phyloP scores from a whole-genome alignment of 495 filamentous ascomycete species.

The Penicillium crystallinum region DNA sequence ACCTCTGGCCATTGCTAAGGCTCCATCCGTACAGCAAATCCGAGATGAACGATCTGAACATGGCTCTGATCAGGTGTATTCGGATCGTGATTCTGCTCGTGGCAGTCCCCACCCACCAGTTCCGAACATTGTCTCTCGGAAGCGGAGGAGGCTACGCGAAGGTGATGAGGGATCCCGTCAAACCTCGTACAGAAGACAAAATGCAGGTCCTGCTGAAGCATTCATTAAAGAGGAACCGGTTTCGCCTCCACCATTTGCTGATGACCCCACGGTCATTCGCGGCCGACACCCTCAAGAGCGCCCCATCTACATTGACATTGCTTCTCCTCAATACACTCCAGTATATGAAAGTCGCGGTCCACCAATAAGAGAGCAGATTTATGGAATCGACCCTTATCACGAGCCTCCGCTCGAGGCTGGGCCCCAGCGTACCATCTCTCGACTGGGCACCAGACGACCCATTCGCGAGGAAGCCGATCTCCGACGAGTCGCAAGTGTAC shows the following conservation, averaged over 20 bases:
- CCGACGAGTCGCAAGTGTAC: slow-evolving; percentile 54
- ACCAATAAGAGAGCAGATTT: slow-evolving; percentile 25
- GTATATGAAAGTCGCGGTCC: slow-evolving; percentile 34
- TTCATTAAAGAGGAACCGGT: slow-evolving; percentile 84
- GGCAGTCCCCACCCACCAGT: slow-evolving; percentile 35
- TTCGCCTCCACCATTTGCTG: slow-evolving; percentile 69
- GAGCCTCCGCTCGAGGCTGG: slow-evolving; percentile 36
- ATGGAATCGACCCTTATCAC: slow-evolving; percentile 33
- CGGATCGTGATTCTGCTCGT: slow-evolving; percentile 21
- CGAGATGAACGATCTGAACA: slow-evolving; percentile 25
- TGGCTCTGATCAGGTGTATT: slow-evolving; percentile 19
- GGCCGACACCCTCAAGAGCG: slow-evolving; percentile 43
- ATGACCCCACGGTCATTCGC: slow-evolving; percentile 40
- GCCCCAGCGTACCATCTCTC: slow-evolving; percentile 37
- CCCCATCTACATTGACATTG: slow-evolving; percentile 46
- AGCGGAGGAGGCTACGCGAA: slow-evolving; percentile 44
- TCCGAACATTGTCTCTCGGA: slow-evolving; percentile 38
- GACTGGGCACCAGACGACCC: slow-evolving; percentile 33
- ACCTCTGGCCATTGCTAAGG: slow-evolving; percentile 61
- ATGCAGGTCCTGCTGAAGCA: slow-evolving; percentile 39
- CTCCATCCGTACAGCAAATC: slow-evolving; percentile 41
- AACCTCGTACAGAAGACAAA: slow-evolving; percentile 25
- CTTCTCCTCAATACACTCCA: slow-evolving; percentile 42
- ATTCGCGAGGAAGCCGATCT: slow-evolving; percentile 53
- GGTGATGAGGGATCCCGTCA: slow-evolving; percentile 27